These are phyloP conservation scores for Colletotrichum tanaceti DNA, from an alignment of 2,329 filamentous ascomycete genomes.

Conservation along the genomic window DNA sequence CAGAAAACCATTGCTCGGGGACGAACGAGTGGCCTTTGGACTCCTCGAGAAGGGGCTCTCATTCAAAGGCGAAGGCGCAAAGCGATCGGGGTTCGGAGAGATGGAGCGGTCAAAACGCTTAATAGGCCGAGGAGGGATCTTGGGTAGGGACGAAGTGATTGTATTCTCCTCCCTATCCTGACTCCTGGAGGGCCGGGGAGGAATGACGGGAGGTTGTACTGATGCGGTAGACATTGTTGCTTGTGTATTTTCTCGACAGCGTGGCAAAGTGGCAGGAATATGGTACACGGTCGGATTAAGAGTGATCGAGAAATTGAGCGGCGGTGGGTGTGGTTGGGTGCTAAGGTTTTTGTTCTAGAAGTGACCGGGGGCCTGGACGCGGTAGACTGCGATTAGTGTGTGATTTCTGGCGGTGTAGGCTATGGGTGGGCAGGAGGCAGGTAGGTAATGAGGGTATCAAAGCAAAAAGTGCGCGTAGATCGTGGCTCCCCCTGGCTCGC, in stretches of 20 bases:
- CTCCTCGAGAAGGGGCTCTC: constrained; percentile 69
- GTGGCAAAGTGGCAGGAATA: neutral
- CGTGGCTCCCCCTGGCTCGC: constrained; percentile 17
- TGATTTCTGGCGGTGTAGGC: constrained; percentile 24
- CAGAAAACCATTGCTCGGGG: constrained; percentile 50
- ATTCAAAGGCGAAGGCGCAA: constrained; percentile 87
- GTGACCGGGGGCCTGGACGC: constrained; percentile 12
- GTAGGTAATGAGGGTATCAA: constrained; percentile 19
- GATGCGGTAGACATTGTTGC: constrained; percentile 62
- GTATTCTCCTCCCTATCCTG: constrained; percentile 58
- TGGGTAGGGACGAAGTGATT: constrained; percentile 62
- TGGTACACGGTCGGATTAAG: neutral
- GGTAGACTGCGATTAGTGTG: constrained; percentile 21
- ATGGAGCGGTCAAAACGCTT: constrained; percentile 79
- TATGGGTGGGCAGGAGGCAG: too few relatives aligned
- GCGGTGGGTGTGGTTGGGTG: neutral
- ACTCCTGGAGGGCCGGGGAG: constrained; percentile 66
- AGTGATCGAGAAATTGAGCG: neutral
- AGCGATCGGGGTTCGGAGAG: constrained; percentile 82
- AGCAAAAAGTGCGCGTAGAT: constrained; percentile 31
- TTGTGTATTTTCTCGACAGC: constrained; percentile 41
- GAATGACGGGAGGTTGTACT: constrained; percentile 65
- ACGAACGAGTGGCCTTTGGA: constrained; percentile 51
- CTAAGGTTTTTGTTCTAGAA: constrained; percentile 3
- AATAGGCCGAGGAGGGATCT: constrained; percentile 81